Evolutionary conservation across 163 green algal genomes (phyloP).

Genomic region (Picocystis sp.): DNA sequence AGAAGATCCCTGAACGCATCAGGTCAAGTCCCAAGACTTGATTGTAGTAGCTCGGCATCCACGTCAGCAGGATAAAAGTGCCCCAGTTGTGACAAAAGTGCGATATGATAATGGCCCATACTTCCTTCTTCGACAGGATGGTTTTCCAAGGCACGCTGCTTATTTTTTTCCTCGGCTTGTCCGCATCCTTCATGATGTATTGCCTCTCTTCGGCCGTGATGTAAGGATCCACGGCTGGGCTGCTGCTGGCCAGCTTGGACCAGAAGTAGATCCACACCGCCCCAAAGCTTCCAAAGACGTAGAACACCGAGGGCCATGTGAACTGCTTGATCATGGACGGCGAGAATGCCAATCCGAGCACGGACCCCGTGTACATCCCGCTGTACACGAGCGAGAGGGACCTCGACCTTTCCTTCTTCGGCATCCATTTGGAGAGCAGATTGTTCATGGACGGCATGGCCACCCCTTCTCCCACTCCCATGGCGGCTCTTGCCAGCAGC

Average conservation of each 20-base stretch:
- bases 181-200: conserved; percentile 33
- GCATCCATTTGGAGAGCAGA: conserved; percentile 75
- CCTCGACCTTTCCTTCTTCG: conserved; percentile 60
- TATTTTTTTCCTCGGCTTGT: conserved; percentile 2
- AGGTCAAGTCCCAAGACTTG: conserved; percentile 83
- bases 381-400: conserved; percentile 84
- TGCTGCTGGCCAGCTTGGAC: conserved; percentile 29
- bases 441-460: conserved; percentile 97
- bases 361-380: conserved; percentile 81
- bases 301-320: conserved; percentile 82
- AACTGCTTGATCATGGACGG: conserved; percentile 52
- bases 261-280: conserved; percentile 69
- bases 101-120: conserved; percentile 75
- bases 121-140: conserved; percentile 51
- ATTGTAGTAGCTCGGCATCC: conserved; percentile 99
- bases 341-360: conserved; percentile 60
- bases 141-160: conserved; percentile 54
- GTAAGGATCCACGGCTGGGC: conserved; percentile 31
- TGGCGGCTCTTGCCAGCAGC: conserved; percentile 55
- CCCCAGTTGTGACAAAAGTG: conserved; percentile 99
- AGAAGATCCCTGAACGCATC: conserved; percentile 52
- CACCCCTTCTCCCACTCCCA: conserved; percentile 92
- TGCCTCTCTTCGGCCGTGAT: conserved; percentile 26
- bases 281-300: conserved; percentile 70
- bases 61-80: conserved; percentile 88